Percentiles rank a stretch among this genome's conserved stretches.
Conservation (phyloP, 2,329 filamentous ascomycete genomes). For the Fusarium sp. region DNA sequence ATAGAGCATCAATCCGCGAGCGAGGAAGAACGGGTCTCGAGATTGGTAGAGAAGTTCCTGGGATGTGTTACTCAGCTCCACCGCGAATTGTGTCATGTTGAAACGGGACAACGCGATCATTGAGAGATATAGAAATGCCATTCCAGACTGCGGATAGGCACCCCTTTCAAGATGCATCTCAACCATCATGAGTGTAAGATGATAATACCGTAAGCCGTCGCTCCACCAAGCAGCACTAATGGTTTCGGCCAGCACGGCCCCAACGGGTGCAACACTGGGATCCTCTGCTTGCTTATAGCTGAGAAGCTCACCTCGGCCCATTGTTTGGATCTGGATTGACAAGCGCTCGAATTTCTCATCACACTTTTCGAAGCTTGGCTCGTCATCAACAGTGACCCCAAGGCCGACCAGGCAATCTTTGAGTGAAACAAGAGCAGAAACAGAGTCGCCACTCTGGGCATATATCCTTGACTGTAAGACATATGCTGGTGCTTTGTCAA, state of each 20-base stretch:
- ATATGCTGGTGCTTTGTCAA: slow-evolving; percentile 87
- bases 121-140: slow-evolving; percentile 76
- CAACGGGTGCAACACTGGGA: slow-evolving; percentile 71
- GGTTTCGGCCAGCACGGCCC: slow-evolving; percentile 78
- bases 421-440: slow-evolving; percentile 76
- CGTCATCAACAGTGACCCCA: slow-evolving; percentile 73
- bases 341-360: slow-evolving; percentile 79
- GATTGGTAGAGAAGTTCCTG: slow-evolving; percentile 74
- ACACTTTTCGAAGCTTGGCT: slow-evolving; percentile 80
- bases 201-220: slow-evolving; percentile 78
- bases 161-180: slow-evolving; percentile 74
- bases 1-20: slow-evolving; percentile 77
- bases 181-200: slow-evolving; percentile 75
- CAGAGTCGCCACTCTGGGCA: slow-evolving; percentile 78
- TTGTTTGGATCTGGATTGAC: slow-evolving; percentile 69
- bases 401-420: slow-evolving; percentile 79
- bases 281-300: slow-evolving; percentile 61
- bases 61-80: slow-evolving; percentile 73
- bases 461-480: slow-evolving; percentile 85
- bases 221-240: slow-evolving; percentile 80
- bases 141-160: slow-evolving; percentile 76
- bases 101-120: slow-evolving; percentile 77
- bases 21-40: slow-evolving; percentile 74
- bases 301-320: slow-evolving; percentile 64
- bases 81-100: slow-evolving; percentile 76